Evolutionary conservation across 768 basidiomycete genomes (phyloP), one percentile per base, ranked within the genome.

Genomic region (Lenzites betulinus): DNA sequence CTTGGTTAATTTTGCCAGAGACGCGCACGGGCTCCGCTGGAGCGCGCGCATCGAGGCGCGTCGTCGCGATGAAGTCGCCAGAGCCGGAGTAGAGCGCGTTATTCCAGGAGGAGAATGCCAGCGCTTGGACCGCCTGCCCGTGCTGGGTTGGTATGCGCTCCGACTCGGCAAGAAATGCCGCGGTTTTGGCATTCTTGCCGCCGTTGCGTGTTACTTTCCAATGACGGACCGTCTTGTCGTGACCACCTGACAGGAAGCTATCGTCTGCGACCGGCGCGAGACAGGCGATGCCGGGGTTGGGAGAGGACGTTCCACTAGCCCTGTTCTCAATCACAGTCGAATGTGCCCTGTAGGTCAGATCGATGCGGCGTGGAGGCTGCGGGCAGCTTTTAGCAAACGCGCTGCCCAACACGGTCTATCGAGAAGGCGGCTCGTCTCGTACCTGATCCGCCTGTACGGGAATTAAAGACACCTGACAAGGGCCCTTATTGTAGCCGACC

Each of bases 231-330:
- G 66, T 67, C 67, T 79, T 78, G 70, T 83, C 80, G 64, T 78
- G 73, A 28, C 79, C 81, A 53, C 81, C 81, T 36, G 81, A 77
- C 57, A 83, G 74, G 69, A 84, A 83, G 66, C 67, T 71, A 25
- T 67, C 64, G 63, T 67, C 70, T 59, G 54, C 60, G 57, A 75
- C 70, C 43, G 78, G 70, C 58, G 78, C 75, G 63, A 83, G 77
- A 69, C 78, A 76, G 54, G 71, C 79, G 30, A 83, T 72, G 48
- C 79, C 77, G 33, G 59, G 68, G 49, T 67, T 69, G 1, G 59
- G 67, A 41, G 56, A 55, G 13, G 67, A 59, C 20, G 52, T 58
- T 13, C 65, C 67, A 16, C 51, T 26, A 7, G 22, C 16, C 42
- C 59, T 67, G 64, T 78, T 71, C 58, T 71, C 69, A 51, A 67